Base-by-base conservation (phyloP, 225 moss, liverwort and hornwort species). In the Takakia lepidozioides region DNA sequence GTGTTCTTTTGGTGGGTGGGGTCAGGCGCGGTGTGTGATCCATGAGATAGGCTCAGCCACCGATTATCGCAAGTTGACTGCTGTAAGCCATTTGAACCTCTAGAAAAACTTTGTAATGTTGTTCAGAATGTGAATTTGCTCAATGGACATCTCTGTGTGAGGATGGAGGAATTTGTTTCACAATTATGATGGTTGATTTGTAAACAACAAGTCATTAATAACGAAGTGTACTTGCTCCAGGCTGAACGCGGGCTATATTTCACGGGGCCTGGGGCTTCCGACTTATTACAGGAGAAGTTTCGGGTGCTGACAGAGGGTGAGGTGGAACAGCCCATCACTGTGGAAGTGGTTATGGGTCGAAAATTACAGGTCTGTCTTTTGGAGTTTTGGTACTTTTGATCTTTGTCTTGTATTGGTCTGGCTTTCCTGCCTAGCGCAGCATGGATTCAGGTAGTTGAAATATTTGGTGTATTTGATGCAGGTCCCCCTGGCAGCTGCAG, bases 291-390 rank as follows among this genome's bases (percentile, higher is more conserved):
- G 6, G 27, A 27, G 27, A 48, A 48, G 19, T 19, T 29, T 19
- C 28, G 28, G n/a, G 16, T 29, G 26, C 24, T 49, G 29, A 25
- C 0, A 26, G 27, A 49, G 48, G 48, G 15, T 26, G 27, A 49
- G 14, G 8, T 7, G 29, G 48, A 26, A 17, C 4, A 27, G 48
- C 4, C 29, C 14, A 27, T 48, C 23, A 82, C 70, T 38, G 87
- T 55, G 48, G 84, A 92, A 54, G 69, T 92, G 20, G 81, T 87
- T 61, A 92, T 92, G 92, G 92, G 92, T 51, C 73, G 92, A 51
- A 85, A 60, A 46, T 62, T 92, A 55, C 68, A 80, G 82, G 90
- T 88, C 39, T 8, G 27, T 42, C 3, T 10, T 30, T 20, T 3
- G 7, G 5, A 7, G 20, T 25, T 9, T 38, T 26, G 46, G 53